Percentiles rank a stretch among this genome's conserved stretches.
Evolutionary conservation across 2,329 filamentous ascomycete species (phyloP).

Genomic region (Fusarium palustre): DNA sequence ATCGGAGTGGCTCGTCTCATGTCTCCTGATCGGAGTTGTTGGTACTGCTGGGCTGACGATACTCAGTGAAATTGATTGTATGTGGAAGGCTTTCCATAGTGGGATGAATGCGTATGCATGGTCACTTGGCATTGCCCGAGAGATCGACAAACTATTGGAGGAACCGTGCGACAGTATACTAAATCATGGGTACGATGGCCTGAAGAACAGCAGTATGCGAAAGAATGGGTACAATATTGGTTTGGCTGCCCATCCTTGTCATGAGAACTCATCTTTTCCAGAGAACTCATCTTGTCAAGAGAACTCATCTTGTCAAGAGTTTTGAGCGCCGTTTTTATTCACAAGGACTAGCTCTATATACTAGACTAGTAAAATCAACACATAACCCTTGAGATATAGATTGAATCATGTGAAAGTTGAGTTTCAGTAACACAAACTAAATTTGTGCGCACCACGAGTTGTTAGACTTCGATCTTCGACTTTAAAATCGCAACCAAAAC

Average conservation of each 20-base stretch:
- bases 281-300: too few species aligned
- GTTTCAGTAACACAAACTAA: neutral
- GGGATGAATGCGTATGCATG: neutral
- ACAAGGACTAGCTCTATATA: neutral
- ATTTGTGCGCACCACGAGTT: too few species aligned
- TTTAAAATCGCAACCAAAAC: too few species aligned
- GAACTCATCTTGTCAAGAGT: neutral
- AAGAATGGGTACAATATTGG: neutral
- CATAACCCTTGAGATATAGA: neutral
- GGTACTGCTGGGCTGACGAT: neutral
- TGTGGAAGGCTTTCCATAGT: neutral
- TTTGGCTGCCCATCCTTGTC: too few species aligned
- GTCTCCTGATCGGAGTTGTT: neutral
- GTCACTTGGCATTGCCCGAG: neutral
- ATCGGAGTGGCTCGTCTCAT: fast-evolving
- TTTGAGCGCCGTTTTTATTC: neutral
- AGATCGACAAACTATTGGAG: neutral
- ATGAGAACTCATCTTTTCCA: too few species aligned
- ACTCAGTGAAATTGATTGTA: neutral
- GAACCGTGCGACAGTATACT: neutral
- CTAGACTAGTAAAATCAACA: neutral
- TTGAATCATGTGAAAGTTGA: neutral
- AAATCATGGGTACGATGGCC: neutral
- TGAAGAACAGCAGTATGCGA: neutral
- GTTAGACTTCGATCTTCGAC: too few species aligned